These are phyloP conservation scores for Schizochytrium sp. DNA, from an alignment of 108 stramenopile species.

Conservation along the genomic window DNA sequence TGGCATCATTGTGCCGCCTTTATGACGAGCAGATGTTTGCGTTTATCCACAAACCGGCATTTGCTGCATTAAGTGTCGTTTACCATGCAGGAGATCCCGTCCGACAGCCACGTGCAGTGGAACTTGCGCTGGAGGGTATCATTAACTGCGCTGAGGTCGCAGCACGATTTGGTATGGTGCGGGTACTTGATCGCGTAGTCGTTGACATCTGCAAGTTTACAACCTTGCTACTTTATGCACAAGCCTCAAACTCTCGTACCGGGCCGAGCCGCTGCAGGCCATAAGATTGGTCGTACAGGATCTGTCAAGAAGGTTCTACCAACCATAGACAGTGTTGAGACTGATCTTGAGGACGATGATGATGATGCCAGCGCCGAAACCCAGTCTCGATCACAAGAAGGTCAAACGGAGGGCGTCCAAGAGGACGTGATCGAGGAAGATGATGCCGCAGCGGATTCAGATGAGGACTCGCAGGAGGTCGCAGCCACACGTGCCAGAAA, in stretches of 20 bases:
- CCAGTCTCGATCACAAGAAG: neutral
- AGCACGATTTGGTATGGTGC: constrained; percentile 36
- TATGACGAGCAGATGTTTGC: constrained; percentile 57
- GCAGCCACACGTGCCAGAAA: neutral
- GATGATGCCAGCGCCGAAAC: neutral
- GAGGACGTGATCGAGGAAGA: neutral
- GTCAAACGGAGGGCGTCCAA: neutral
- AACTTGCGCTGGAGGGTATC: constrained; percentile 48
- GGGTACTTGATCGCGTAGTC: constrained; percentile 25
- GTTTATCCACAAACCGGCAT: constrained; percentile 52
- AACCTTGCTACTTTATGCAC: constrained; percentile 8
- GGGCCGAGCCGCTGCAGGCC: no score
- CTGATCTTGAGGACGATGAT: constrained; percentile 28
- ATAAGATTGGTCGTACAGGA: no score
- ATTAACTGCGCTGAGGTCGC: constrained; percentile 21
- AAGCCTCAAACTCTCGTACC: neutral
- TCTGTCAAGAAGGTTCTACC: neutral
- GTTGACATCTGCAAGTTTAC: constrained; percentile 59
- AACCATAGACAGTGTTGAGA: neutral
- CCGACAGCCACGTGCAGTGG: constrained; percentile 38
- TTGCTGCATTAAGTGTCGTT: constrained; percentile 37
- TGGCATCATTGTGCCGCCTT: neutral
- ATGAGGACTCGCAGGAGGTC: neutral
- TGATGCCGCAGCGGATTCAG: neutral
- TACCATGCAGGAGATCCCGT: neutral